These are phyloP conservation scores for Delonix regia DNA, from an alignment of 306 rosid species.

Conservation along the genomic window DNA sequence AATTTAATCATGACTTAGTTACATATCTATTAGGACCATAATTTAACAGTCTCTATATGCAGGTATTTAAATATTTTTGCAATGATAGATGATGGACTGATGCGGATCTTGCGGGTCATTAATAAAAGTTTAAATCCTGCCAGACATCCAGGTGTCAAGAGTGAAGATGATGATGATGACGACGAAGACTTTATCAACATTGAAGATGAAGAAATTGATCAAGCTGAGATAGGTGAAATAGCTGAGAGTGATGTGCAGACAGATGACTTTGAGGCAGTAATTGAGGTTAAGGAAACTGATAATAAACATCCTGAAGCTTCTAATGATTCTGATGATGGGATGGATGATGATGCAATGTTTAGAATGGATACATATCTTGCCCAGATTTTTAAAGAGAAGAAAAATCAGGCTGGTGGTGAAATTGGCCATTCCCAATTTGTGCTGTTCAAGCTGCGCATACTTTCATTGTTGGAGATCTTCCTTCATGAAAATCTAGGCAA, in stretches of 20 bases:
- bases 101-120: conserved; percentile 80
- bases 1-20: background rate
- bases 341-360: conserved; percentile 99
- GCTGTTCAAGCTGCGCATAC: conserved; percentile 88
- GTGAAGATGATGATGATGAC: conserved; percentile 56
- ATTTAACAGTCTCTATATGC: conserved; percentile 36
- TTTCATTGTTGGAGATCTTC: conserved; percentile 89
- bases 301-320: conserved; percentile 60
- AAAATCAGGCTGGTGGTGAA: conserved; percentile 78
- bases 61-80: conserved; percentile 90
- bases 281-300: conserved; percentile 57
- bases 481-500: conserved; percentile 92
- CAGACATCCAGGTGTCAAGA: conserved; percentile 68
- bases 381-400: conserved; percentile 78
- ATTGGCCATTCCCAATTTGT: conserved; percentile 88
- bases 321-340: conserved; percentile 92
- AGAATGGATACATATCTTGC: conserved; percentile 86
- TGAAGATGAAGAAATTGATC: conserved; percentile 80
- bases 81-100: conserved; percentile 68
- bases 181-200: conserved; percentile 74
- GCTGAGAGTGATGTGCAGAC: conserved; percentile 88
- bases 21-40: too few species aligned
- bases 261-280: conserved; percentile 78
- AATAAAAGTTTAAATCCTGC: conserved; percentile 79
- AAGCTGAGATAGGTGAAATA: conserved; percentile 70